These are phyloP conservation scores for Voacanga thouarsii DNA, from an alignment of 257 asterid species.

Conservation along the genomic window DNA sequence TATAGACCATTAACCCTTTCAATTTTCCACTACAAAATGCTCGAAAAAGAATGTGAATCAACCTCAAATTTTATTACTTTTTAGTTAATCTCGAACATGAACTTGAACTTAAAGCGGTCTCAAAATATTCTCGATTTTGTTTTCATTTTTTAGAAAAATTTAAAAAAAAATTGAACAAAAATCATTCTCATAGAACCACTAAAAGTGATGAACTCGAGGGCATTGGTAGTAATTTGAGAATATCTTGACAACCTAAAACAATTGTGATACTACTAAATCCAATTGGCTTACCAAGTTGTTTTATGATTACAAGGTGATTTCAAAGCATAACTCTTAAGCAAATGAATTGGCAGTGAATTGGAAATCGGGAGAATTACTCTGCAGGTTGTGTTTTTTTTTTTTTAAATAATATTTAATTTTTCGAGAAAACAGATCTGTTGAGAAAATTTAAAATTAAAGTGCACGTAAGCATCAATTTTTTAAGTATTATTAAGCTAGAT, in stretches of 20 bases:
- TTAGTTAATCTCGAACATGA: no score
- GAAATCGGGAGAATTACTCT: conserved; percentile 8
- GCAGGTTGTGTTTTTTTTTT: background rate
- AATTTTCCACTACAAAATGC: background rate
- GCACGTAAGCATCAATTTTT: background rate
- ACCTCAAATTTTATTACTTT: no score
- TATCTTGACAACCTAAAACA: conserved; percentile 3
- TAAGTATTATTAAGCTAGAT: conserved; percentile 1
- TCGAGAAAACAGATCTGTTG: background rate
- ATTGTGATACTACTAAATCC: background rate
- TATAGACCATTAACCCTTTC: background rate
- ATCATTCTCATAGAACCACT: background rate
- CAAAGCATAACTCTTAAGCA: conserved; percentile 1
- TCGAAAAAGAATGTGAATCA: no score
- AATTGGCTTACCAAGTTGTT: background rate
- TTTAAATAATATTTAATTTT: background rate
- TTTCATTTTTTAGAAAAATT: background rate
- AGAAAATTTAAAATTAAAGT: background rate
- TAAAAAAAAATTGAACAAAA: background rate
- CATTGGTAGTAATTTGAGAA: background rate
- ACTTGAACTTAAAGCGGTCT: no score
- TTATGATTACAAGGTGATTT: background rate
- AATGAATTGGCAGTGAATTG: conserved; percentile 9
- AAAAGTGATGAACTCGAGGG: background rate
- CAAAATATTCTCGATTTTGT: no score